These are phyloP conservation scores for Colletotrichum graminicola DNA, from an alignment of 2,329 filamentous ascomycete genomes.

Conservation along the genomic window DNA sequence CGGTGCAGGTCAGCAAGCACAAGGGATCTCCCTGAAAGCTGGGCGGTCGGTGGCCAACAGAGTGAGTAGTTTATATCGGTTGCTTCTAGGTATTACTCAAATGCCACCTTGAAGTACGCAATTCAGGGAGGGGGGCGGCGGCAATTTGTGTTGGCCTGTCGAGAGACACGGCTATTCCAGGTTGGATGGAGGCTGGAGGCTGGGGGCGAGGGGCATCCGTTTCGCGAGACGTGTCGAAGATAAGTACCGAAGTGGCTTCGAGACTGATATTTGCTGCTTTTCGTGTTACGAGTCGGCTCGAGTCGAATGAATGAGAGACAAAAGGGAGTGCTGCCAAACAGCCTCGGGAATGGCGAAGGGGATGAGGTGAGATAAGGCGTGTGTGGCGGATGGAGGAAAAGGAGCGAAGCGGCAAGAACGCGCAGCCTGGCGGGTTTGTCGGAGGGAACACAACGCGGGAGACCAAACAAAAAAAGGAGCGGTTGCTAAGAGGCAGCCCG, in stretches of 20 bases:
- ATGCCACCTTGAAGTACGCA: constrained; percentile 21
- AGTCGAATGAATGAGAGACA: constrained; percentile 26
- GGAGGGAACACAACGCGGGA: constrained; percentile 17
- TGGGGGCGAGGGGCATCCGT: neutral
- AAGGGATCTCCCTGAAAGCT: constrained; percentile 32
- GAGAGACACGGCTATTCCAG: constrained; percentile 39
- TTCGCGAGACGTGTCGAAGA: constrained; percentile 29
- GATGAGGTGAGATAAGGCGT: constrained; percentile 10
- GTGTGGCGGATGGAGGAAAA: neutral
- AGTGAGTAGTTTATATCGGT: constrained; percentile 6
- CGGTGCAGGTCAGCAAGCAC: constrained; percentile 39
- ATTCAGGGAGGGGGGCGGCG: constrained; percentile 25
- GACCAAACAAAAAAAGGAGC: neutral
- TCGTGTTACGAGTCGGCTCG: neutral
- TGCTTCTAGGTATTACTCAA: constrained; percentile 1
- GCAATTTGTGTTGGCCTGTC: constrained; percentile 18
- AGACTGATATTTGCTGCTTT: constrained; percentile 15
- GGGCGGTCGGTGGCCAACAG: constrained; percentile 31
- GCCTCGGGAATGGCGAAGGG: constrained; percentile 26
- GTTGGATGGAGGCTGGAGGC: constrained; percentile 14
- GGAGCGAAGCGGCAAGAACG: constrained; percentile 33
- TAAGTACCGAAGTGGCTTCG: constrained; percentile 15
- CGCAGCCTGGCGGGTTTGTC: constrained; percentile 28
- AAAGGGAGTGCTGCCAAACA: constrained; percentile 26
- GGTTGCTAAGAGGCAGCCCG: constrained; percentile 26